Evolutionary conservation across 495 filamentous ascomycete species (phyloP), one percentile per base, ranked within the genome.

Genomic region (Aspergillus asperescens): DNA sequence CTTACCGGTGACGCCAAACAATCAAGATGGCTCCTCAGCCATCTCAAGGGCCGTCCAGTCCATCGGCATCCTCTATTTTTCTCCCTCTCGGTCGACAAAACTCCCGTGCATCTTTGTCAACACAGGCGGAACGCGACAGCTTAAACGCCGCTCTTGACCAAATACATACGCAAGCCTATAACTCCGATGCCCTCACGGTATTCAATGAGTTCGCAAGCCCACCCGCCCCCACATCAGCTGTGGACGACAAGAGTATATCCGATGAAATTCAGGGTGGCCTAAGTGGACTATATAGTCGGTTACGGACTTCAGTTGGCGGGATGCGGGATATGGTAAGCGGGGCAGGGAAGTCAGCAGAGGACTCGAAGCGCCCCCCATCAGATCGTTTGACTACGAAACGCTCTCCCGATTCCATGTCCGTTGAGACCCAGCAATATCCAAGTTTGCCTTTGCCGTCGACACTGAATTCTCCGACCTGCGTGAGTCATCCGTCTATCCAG

Each of bases 141-240:
- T 77, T 90, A 16, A 78, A 86, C 16, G 79, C 88, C 48, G 77
- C 85, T 12, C 79, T 96, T 28, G 88, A 93, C 66, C 82, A 87
- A 47, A 95, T 95, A 28, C 90, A 96, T 69, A 87, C 70, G 13
- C 76, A 85, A 18, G 88, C 90, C 5, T 91, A 85, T 57, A 87
- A 88, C 55, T 86, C 87, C 10, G 85, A 85, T 27, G 77, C 80
- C 28, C 73, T 95, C 10, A 95, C 89, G 8, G 89, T 87, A 16
- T 96, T 96, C 70, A 90, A 91, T 67, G 90, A 94, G 42, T 88
- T 93, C 50, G 76, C 76, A 0, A 71, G 66, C 38, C 77, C 76
- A 8, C 76, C 77, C 5, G 63, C 61, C 19, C 65, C 80, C 0
- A 66, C 71, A 15, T 72, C 81, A 3, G 68, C 71, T 15, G 66